Conservation (phyloP, 1,139 yeast genomes). For the Geotrichum klebahnii region DNA sequence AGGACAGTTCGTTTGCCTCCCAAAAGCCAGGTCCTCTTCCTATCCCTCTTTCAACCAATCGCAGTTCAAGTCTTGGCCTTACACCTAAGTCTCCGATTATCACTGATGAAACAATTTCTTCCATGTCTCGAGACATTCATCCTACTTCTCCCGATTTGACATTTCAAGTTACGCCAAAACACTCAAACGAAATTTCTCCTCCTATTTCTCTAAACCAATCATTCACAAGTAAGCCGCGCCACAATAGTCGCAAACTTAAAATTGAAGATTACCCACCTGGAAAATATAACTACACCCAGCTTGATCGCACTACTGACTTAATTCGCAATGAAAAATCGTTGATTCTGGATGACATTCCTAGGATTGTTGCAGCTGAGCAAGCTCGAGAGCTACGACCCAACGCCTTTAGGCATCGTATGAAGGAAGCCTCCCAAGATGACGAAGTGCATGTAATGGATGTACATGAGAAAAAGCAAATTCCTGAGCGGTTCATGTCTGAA, state of each 20-base stretch:
- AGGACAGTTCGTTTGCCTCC: background rate
- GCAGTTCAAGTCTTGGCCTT: background rate
- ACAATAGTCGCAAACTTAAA: slow-evolving; percentile 25
- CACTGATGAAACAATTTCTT: background rate
- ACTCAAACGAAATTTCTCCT: background rate
- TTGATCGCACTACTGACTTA: slow-evolving; percentile 58
- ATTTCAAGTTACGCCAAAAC: background rate
- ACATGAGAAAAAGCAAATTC: slow-evolving; percentile 21
- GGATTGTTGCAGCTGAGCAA: slow-evolving; percentile 95
- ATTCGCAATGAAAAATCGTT: slow-evolving; percentile 78
- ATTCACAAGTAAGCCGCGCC: slow-evolving; percentile 1
- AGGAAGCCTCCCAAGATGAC: slow-evolving; percentile 27
- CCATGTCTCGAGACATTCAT: slow-evolving; percentile 2
- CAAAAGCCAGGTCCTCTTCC: background rate
- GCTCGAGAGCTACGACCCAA: slow-evolving; percentile 64
- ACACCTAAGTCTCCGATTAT: slow-evolving; percentile 7
- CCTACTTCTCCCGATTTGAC: background rate
- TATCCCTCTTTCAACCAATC: background rate
- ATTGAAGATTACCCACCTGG: slow-evolving; percentile 48
- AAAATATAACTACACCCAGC: slow-evolving; percentile 32
- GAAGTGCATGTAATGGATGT: slow-evolving; percentile 26
- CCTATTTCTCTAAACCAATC: background rate
- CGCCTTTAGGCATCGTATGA: slow-evolving; percentile 24
- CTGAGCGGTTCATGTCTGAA: slow-evolving; percentile 60
- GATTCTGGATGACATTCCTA: slow-evolving; percentile 91